phyloP scores from a whole-genome alignment of 257 asterid genomes.

The Capsicum rhomboideum region DNA sequence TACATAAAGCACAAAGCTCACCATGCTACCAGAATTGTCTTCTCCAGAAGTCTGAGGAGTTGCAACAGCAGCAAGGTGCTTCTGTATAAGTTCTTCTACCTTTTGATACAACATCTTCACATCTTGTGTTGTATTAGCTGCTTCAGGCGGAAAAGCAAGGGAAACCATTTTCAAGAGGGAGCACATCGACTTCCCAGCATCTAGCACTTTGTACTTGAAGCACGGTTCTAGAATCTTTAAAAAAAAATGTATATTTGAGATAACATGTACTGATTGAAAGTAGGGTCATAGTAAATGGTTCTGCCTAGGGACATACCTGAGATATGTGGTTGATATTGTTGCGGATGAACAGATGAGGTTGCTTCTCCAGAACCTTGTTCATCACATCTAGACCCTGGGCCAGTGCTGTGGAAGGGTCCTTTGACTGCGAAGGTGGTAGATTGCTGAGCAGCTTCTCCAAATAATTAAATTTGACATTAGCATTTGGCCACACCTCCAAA shows the following conservation, averaged over 20 bases:
- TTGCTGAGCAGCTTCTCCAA: conserved; percentile 93
- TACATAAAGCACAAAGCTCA: conserved; percentile 86
- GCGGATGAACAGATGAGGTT: conserved; percentile 90
- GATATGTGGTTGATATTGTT: conserved; percentile 89
- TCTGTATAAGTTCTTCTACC: conserved; percentile 92
- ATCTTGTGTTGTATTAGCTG: conserved; percentile 67
- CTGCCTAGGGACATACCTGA: conserved; percentile 46
- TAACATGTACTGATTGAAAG: neutral
- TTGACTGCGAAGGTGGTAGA: conserved; percentile 95
- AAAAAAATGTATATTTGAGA: neutral
- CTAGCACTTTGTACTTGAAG: conserved; percentile 95
- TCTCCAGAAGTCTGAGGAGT: conserved; percentile 87
- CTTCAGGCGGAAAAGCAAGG: conserved; percentile 89
- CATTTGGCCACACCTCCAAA: conserved; percentile 99
- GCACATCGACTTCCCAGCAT: conserved; percentile 94
- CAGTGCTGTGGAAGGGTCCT: conserved; percentile 96
- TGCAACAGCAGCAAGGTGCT: conserved; percentile 91
- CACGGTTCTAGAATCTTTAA: conserved; percentile 96
- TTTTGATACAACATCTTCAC: conserved; percentile 86
- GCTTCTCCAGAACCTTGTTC: conserved; percentile 98
- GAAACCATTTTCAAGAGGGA: conserved; percentile 90
- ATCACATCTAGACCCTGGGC: conserved; percentile 98
- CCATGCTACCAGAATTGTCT: conserved; percentile 87
- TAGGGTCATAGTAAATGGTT: conserved; percentile 6
- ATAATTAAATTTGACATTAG: conserved; percentile 96